Conservation (phyloP, 768 basidiomycete species). For the Xanthoconium stramineum region DNA sequence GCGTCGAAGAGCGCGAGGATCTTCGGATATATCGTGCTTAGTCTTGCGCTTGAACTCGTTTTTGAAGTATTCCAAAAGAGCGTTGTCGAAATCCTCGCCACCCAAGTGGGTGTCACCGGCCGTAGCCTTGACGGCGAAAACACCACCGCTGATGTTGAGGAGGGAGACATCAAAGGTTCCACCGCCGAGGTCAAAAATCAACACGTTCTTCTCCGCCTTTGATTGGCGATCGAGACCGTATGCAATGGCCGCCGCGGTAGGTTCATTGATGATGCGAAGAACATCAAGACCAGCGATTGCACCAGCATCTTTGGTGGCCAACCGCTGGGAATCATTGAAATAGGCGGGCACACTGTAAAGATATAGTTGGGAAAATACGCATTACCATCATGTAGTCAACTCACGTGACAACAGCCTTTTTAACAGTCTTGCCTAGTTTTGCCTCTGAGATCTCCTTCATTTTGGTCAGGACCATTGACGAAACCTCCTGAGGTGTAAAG, state of each 20-base stretch:
- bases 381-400: slow-evolving; percentile 30
- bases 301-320: slow-evolving; percentile 99
- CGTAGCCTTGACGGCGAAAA: slow-evolving; percentile 99
- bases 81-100: slow-evolving; percentile 99
- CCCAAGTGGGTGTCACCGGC: slow-evolving; percentile 99
- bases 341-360: slow-evolving; percentile 84
- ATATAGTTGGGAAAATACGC: slow-evolving; percentile 1
- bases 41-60: slow-evolving; percentile 98
- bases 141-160: slow-evolving; percentile 95
- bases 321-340: slow-evolving; percentile 99
- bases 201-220: slow-evolving; percentile 93
- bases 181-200: slow-evolving; percentile 99
- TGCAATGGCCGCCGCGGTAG: slow-evolving; percentile 98
- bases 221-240: slow-evolving; percentile 97
- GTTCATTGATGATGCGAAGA: slow-evolving; percentile 99
- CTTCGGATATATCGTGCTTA: slow-evolving; percentile 95
- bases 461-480: slow-evolving; percentile 99
- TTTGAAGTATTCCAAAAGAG: slow-evolving; percentile 98
- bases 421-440: slow-evolving; percentile 96
- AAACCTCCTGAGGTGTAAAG: slow-evolving; percentile 98
- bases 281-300: slow-evolving; percentile 97
- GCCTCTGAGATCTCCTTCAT: slow-evolving; percentile 99
- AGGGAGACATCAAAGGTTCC: slow-evolving; percentile 99
- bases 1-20: slow-evolving; percentile 94
- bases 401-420: slow-evolving; percentile 98